These are phyloP conservation scores for Schoenoplectus triqueter DNA, from an alignment of 202 grass and related monocot genomes.

Conservation along the genomic window DNA sequence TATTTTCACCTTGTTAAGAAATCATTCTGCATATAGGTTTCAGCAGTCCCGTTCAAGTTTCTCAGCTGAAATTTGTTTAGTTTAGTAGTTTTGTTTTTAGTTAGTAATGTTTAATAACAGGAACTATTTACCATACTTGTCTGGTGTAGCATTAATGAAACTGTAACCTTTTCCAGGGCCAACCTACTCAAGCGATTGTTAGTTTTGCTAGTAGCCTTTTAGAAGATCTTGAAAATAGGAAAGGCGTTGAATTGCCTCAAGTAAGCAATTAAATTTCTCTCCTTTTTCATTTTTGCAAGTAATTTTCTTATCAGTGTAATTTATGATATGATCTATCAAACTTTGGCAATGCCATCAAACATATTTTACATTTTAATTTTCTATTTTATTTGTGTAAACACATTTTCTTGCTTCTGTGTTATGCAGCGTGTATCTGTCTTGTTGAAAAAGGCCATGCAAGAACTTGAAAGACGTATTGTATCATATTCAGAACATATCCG, in stretches of 20 bases:
- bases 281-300: conserved; percentile 44
- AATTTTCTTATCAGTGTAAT: conserved; percentile 33
- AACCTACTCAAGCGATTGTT: conserved; percentile 37
- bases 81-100: neutral
- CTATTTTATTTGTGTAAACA: conserved; percentile 33
- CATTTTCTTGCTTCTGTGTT: conserved; percentile 39
- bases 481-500: conserved; percentile 90
- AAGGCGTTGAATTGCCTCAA: conserved; percentile 40
- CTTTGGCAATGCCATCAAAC: conserved; percentile 41
- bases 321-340: conserved; percentile 32
- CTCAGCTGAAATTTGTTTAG: neutral
- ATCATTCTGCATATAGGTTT: neutral
- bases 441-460: conserved; percentile 80
- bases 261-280: conserved; percentile 79
- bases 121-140: neutral
- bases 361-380: conserved; percentile 17
- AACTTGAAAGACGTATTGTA: conserved; percentile 86
- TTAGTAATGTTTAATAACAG: neutral
- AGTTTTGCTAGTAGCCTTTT: conserved; percentile 32
- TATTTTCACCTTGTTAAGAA: conserved; percentile 52
- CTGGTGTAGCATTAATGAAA: conserved; percentile 12
- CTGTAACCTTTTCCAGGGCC: conserved; percentile 19
- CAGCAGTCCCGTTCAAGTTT: neutral
- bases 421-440: conserved; percentile 65
- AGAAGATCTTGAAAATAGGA: conserved; percentile 39